Evolutionary conservation across 2,329 filamentous ascomycete genomes (phyloP).

Genomic region (Fusarium acutatum): DNA sequence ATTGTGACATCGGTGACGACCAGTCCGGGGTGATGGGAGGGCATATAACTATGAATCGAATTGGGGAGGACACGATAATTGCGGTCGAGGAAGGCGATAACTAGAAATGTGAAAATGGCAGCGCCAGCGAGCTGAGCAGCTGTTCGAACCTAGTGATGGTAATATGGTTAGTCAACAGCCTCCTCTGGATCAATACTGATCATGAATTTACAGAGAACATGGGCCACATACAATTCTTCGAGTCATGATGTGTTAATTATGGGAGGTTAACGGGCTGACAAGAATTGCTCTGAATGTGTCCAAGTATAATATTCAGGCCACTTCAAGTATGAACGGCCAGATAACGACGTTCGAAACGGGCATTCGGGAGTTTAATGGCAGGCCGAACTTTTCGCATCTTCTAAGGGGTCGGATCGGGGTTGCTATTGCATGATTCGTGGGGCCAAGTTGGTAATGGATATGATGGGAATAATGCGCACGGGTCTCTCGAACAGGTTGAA

Average conservation of each 20-base stretch:
- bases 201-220: background rate
- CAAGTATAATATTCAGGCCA: conserved; percentile 14
- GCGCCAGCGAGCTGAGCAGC: conserved; percentile 78
- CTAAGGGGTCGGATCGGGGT: conserved; percentile 21
- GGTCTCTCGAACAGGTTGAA: background rate
- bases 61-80: conserved; percentile 87
- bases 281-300: background rate
- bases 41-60: conserved; percentile 86
- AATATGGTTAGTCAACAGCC: conserved; percentile 3
- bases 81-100: conserved; percentile 85
- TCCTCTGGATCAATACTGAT: background rate
- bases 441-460: background rate
- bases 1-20: conserved; percentile 88
- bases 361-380: conserved; percentile 31
- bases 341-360: conserved; percentile 18
- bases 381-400: conserved; percentile 42
- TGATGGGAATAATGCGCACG: background rate
- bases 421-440: conserved; percentile 40
- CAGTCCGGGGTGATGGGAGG: conserved; percentile 82
- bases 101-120: conserved; percentile 70
- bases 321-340: conserved; percentile 31
- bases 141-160: conserved; percentile 64
- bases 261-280: background rate
- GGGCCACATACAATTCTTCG: conserved; percentile 49
- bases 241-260: conserved; percentile 44